These are phyloP conservation scores for Diaporthe sp. DNA, from an alignment of 2,329 filamentous ascomycete species.

Conservation along the genomic window DNA sequence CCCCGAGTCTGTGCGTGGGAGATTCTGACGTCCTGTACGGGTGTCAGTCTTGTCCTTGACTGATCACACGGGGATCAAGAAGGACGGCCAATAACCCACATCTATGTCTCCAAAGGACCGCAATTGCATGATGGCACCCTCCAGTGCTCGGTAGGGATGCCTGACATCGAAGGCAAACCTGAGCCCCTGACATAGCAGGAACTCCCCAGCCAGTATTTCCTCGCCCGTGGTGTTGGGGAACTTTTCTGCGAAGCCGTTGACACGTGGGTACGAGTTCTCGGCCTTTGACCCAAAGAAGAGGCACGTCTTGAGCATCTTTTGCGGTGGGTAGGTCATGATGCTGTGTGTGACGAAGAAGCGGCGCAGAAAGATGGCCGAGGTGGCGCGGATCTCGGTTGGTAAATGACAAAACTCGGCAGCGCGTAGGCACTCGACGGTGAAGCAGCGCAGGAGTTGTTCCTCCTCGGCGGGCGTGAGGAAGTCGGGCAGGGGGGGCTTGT, in stretches of 20 bases:
- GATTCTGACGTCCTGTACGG: conserved; percentile 51
- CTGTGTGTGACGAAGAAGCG: conserved; percentile 97
- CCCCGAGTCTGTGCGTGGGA: conserved; percentile 77
- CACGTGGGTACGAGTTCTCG: conserved; percentile 81
- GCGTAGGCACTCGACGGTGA: conserved; percentile 69
- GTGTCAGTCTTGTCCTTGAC: background rate
- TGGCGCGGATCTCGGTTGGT: conserved; percentile 69
- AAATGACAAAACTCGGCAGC: conserved; percentile 65
- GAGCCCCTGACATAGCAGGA: conserved; percentile 89
- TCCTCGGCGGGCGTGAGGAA: conserved; percentile 89
- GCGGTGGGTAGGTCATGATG: conserved; percentile 94
- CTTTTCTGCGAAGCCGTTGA: conserved; percentile 71
- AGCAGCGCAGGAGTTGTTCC: conserved; percentile 82
- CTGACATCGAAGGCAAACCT: conserved; percentile 94
- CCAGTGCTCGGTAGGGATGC: conserved; percentile 88
- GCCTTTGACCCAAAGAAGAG: conserved; percentile 95
- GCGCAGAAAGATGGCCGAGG: conserved; percentile 88
- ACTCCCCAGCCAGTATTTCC: conserved; percentile 90
- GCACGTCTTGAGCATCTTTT: conserved; percentile 87
- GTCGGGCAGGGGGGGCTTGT: conserved; percentile 66
- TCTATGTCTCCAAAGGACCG: conserved; percentile 73
- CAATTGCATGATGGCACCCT: conserved; percentile 88
- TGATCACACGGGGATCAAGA: no score
- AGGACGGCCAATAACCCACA: conserved; percentile 44
- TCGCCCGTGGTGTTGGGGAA: conserved; percentile 79